Percentiles rank a stretch among this genome's conserved stretches.
Conservation (phyloP, 208 protist genomes). For the Crithidia acanthocephali region DNA sequence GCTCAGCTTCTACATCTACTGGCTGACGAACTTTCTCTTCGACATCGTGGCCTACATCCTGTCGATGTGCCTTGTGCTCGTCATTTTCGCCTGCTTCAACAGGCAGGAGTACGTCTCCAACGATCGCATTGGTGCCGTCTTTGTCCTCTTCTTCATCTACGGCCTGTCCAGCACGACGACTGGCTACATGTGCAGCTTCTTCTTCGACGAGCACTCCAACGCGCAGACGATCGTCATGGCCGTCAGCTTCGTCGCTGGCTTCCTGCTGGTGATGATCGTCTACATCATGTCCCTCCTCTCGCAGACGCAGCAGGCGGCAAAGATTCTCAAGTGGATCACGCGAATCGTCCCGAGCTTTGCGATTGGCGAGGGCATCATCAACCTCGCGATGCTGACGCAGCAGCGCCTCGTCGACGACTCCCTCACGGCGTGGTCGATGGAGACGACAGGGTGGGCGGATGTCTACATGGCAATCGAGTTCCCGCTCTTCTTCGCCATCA, state of each 20-base stretch:
- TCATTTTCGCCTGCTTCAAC: constrained; percentile 51
- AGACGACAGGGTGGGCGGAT: constrained; percentile 31
- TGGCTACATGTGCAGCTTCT: constrained; percentile 60
- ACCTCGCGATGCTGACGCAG: constrained; percentile 44
- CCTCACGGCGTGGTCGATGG: constrained; percentile 38
- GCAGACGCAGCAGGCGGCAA: constrained; percentile 33
- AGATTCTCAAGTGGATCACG: constrained; percentile 50
- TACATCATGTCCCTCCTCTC: constrained; percentile 46
- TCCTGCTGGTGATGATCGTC: constrained; percentile 56
- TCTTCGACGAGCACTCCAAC: constrained; percentile 60
- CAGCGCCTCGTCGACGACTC: constrained; percentile 12
- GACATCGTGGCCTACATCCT: constrained; percentile 54
- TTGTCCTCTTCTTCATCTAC: constrained; percentile 52
- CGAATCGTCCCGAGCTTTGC: constrained; percentile 60
- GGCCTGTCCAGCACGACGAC: constrained; percentile 37
- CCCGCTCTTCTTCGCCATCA: constrained; percentile 44
- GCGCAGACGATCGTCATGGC: constrained; percentile 59
- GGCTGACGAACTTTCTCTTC: constrained; percentile 64
- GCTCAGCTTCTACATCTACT: constrained; percentile 70
- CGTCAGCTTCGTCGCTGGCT: constrained; percentile 64
- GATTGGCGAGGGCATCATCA: constrained; percentile 68
- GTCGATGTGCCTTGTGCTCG: constrained; percentile 42
- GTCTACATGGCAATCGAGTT: constrained; percentile 64
- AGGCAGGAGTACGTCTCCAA: constrained; percentile 47
- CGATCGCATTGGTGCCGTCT: constrained; percentile 29